Base-by-base conservation (phyloP, 1,284 basidiomycete species). In the Stygiomarasmius scandens region DNA sequence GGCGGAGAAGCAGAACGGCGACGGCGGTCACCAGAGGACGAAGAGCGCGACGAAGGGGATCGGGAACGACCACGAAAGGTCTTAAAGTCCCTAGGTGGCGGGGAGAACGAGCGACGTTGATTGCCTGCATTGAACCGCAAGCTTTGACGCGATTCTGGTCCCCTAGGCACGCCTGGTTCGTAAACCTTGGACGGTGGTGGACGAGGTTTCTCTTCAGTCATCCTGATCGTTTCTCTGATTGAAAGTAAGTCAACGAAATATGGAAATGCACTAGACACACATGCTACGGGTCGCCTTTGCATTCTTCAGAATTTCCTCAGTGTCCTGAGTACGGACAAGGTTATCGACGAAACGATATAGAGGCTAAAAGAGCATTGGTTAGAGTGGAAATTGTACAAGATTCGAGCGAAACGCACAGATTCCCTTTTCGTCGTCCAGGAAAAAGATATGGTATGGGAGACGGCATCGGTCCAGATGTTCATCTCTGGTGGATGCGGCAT, bases 401-500 rank as follows among this genome's bases (percentile, higher is more conserved):
- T 41, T 19, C 38, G 5, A 41, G 38, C 38, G 38, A 16, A 9
- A 41, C 38, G 5, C 38, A 41, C 6, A 6, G 38, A 41, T 4
- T 19, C 38, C n/a, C n/a, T 19, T 41, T 41, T 4, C n/a, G 38
- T 41, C 8, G 16, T 41, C 38, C 38, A 41, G 4, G 8, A 41
- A 41, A 41, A 41, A 12, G 38, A 41, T 41, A 41, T 19, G 16
- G 38, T 41, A 41, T 41, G 14, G 16, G 38, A 12, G n/a, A 16
- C 5, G 16, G 4, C 5, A 16, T 41, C 38, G n/a, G n/a, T 19
- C 5, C n/a, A n/a, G 38, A 41, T 41, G 16, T 16, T 41, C 11
- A 16, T 36, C 43, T 51, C 52, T 38, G 52, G 57, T 10, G 57
- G 57, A 51, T 54, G 52, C 14, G 52, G 52, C 2, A 58, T 36